phyloP scores from a whole-genome alignment of 2,329 filamentous ascomycete species.

The Ascocoryne sarcoides region DNA sequence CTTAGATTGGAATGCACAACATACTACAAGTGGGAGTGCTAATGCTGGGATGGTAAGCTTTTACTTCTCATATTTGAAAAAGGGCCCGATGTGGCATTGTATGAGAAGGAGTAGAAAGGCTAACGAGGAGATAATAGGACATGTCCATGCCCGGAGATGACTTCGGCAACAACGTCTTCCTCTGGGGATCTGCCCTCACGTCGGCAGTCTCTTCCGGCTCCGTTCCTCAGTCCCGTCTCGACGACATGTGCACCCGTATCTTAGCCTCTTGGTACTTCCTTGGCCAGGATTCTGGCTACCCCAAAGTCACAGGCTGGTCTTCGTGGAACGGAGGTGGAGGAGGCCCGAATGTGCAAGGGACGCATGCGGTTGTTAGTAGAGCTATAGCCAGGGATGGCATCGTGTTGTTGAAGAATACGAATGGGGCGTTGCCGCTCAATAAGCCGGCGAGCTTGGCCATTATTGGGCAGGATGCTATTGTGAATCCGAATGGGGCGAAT shows the following conservation, averaged over 20 bases:
- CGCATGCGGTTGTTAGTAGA: conserved; percentile 54
- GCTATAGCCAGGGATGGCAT: conserved; percentile 47
- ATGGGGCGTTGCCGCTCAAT: conserved; percentile 46
- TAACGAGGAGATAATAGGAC: conserved; percentile 32
- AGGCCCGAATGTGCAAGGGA: conserved; percentile 41
- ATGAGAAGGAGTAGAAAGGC: neutral
- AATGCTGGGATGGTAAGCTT: conserved; percentile 52
- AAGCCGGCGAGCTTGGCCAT: conserved; percentile 45
- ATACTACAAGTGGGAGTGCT: conserved; percentile 58
- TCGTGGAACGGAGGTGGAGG: conserved; percentile 23
- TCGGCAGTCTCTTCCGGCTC: conserved; percentile 43
- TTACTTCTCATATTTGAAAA: too few species aligned
- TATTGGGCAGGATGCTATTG: conserved; percentile 54
- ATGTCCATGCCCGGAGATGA: conserved; percentile 73
- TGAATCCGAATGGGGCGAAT: conserved; percentile 54
- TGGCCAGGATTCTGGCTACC: conserved; percentile 39
- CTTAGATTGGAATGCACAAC: conserved; percentile 69
- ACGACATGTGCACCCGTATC: conserved; percentile 59
- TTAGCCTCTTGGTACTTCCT: conserved; percentile 53
- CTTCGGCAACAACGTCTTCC: conserved; percentile 40
- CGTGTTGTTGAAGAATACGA: conserved; percentile 60
- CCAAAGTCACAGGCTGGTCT: conserved; percentile 44
- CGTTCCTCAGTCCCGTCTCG: conserved; percentile 49
- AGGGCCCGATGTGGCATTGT: too few species aligned
- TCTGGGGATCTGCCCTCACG: conserved; percentile 47